Conservation (phyloP, 1,139 yeast genomes). For the Suhomyces anneliseae region DNA sequence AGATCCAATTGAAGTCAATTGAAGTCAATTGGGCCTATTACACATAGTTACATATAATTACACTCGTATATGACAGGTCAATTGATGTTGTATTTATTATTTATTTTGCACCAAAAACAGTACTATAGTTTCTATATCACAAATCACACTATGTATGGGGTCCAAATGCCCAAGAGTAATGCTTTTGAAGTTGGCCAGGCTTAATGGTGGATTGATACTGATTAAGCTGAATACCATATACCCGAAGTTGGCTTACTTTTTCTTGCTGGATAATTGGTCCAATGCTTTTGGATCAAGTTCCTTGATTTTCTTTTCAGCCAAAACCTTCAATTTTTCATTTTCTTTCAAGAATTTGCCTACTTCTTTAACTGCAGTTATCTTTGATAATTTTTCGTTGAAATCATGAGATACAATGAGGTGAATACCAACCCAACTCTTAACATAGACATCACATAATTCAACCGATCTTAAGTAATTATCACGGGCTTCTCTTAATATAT, state of each 20-base stretch:
- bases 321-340: slow-evolving; percentile 20
- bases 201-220: no score
- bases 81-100: no score
- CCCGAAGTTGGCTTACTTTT: not conserved
- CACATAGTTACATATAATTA: no score
- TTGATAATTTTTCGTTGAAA: slow-evolving; percentile 24
- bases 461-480: slow-evolving; percentile 66
- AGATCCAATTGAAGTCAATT: no score
- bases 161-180: no score
- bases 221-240: no score
- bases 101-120: no score
- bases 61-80: no score
- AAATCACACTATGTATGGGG: no score
- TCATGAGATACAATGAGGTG: slow-evolving; percentile 33
- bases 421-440: slow-evolving; percentile 79
- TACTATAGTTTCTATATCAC: no score
- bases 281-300: slow-evolving; percentile 14
- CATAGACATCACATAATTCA: slow-evolving; percentile 69
- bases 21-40: no score
- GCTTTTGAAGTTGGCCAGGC: no score
- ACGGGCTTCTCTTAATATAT: slow-evolving; percentile 37
- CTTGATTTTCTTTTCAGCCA: slow-evolving; percentile 22
- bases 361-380: slow-evolving; percentile 19
- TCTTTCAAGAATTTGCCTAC: slow-evolving; percentile 25
- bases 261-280: not conserved